phyloP scores from a whole-genome alignment of 768 basidiomycete genomes.

The Lentinula boryana region DNA sequence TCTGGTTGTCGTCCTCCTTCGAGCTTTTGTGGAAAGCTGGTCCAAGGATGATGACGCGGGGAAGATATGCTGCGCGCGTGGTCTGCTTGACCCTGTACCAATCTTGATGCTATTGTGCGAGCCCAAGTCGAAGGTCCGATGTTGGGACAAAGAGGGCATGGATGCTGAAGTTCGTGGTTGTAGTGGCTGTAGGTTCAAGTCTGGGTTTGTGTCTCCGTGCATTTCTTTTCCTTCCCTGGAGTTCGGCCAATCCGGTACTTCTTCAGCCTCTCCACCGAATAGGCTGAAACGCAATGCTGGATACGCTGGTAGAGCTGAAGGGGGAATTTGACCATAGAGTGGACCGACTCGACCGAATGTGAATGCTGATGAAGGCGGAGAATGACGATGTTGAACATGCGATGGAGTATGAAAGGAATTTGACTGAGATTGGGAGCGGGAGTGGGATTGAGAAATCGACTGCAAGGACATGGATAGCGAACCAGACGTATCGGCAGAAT shows the following conservation, averaged over 20 bases:
- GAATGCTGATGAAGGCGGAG: background rate
- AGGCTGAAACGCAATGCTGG: background rate
- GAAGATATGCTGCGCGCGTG: constrained; percentile 6
- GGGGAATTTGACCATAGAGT: background rate
- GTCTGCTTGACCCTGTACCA: background rate
- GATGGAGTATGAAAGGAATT: background rate
- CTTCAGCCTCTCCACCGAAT: background rate
- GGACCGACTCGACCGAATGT: constrained; percentile 1
- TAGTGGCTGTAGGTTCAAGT: background rate
- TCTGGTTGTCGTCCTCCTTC: background rate
- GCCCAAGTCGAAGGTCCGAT: background rate
- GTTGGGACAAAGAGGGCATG: constrained; percentile 3
- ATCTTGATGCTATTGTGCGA: background rate
- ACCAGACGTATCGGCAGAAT: background rate
- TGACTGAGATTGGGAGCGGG: constrained; percentile 4
- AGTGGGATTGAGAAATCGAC: background rate
- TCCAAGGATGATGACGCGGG: constrained; percentile 1
- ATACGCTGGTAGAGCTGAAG: background rate
- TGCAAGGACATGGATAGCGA: background rate
- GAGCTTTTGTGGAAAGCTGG: background rate
- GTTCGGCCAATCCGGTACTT: background rate
- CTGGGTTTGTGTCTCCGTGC: background rate
- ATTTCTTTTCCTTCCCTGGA: background rate
- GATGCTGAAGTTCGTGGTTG: background rate
- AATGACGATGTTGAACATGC: background rate